Evolutionary conservation across 2,329 filamentous ascomycete species (phyloP), one percentile per base, ranked within the genome.

Genomic region (Epicoccum sorghinum): DNA sequence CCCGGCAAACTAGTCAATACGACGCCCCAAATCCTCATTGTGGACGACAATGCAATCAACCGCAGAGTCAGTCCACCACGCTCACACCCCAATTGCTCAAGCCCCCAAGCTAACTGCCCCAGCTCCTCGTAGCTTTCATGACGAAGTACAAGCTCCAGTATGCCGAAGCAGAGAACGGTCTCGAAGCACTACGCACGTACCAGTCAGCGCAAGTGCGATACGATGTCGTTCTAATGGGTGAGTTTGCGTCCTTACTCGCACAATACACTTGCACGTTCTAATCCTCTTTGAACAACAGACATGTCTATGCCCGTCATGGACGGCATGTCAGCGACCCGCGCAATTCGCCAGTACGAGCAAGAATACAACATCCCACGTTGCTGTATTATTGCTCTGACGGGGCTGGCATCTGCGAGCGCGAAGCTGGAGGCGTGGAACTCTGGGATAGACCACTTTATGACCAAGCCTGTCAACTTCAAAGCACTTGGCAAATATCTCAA

Each of bases 41-140:
- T 73, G 0, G 75, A 78, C 41, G 75, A 77, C 43, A 78, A 78
- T 35, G 13, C 56, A 0, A 65, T 78, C 35, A 78, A 78, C 14
- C 60, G 75, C 3, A 72, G 64, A 57, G 72, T 74, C 45, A 24
- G 60, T 60, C 12, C 18, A 18, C 18, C 18, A 18, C 18, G 18
- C 18, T 18, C 18, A 18, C 18, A 18, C 18, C 18, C 18, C 18
- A 18, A 18, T 18, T 3, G 18, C 18, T 18, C 18, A 3, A 18
- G 3, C 18, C 3, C 18, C 18, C 18, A 18, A 18, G 18, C 18
- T 18, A 18, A 18, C 18, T 18, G 18, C 18, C 18, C 18, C 10
- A 74, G 68, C 61, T 75, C 3, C 64, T 75, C 4, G 60, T 61
- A 5, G 66, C 71, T 0, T 74, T 72, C 49, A 61, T 70, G 56